Percentiles rank a stretch among this genome's conserved stretches.
phyloP scores from a whole-genome alignment of 2,329 filamentous ascomycete genomes.

The Penicillium sumatraense region DNA sequence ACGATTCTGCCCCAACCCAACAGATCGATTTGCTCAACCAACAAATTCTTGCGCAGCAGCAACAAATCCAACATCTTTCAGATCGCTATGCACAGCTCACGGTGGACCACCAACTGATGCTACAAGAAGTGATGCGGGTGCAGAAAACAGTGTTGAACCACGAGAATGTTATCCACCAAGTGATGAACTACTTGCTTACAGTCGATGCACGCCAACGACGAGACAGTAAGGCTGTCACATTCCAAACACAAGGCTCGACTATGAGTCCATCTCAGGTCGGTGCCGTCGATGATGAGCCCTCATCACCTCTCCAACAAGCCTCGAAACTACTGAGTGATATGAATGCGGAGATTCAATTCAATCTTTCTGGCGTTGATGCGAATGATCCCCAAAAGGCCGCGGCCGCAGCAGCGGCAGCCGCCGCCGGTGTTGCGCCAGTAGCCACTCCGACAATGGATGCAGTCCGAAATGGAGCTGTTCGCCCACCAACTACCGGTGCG shows the following conservation, averaged over 20 bases:
- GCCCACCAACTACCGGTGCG: constrained; percentile 47
- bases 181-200: constrained; percentile 70
- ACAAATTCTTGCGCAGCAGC: constrained; percentile 85
- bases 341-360: constrained; percentile 68
- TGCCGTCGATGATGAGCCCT: constrained; percentile 63
- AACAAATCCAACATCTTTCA: constrained; percentile 86
- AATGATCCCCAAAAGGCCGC: constrained; percentile 62
- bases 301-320: constrained; percentile 70
- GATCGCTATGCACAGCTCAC: constrained; percentile 81
- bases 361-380: constrained; percentile 66
- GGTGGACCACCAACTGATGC: constrained; percentile 66
- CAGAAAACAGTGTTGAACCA: constrained; percentile 75
- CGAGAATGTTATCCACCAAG: constrained; percentile 71
- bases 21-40: constrained; percentile 89
- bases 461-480: constrained; percentile 49
- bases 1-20: constrained; percentile 78
- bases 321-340: constrained; percentile 69
- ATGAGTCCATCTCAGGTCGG: constrained; percentile 52
- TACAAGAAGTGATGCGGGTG: constrained; percentile 67
- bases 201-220: constrained; percentile 68
- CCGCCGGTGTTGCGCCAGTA: constrained; percentile 59
- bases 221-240: constrained; percentile 57
- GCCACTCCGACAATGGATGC: constrained; percentile 62
- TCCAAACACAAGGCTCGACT: constrained; percentile 47
- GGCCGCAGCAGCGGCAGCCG: constrained; percentile 56